Base-by-base conservation (phyloP, 1,284 basidiomycete species). In the Ustilago lituana region DNA sequence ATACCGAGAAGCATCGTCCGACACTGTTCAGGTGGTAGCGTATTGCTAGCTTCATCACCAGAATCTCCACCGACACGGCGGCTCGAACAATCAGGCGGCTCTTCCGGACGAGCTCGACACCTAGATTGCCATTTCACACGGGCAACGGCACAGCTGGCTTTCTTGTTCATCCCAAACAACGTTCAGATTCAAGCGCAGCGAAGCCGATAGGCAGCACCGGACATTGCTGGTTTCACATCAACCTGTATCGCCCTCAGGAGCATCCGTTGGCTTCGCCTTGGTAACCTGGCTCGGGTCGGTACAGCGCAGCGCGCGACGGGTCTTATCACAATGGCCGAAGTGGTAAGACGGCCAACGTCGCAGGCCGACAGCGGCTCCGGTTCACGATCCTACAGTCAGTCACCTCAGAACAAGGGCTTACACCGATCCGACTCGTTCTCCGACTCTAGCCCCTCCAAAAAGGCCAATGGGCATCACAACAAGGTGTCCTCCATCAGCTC, bases 371-470 rank as follows among this genome's bases (percentile, higher is more conserved):
- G 33, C 37, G 47, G 58, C 38, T 61, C 67, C 24, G 35, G 40
- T 19, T 57, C 68, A 23, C 58, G 68, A 14, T 66, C 62, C 5
- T 62, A 36, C 33, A 43, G 61, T 24, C 67, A 70, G 37, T 70
- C 67, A 23, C 61, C 67, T 9, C 67, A 64, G 29, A 65, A 65
- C 43, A 69, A 56, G 7, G 29, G 45, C 3, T 31, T 51, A 20
- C 47, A 56, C 47, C 60, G 60, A 39, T 55, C 66, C 39, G 51
- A 59, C n/a, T 60, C 56, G 3, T 47, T 49, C 41, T 58, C 66
- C 9, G 51, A 41, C 23, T 12, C 27, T 6, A 48, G 35, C 37
- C 50, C 56, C 6, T 40, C 26, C 44, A 66, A 52, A 15, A 63
- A 59, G 19, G 14, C 51, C 2, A 60, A 65, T 47, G 51, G 52